These are phyloP conservation scores for Starmerella potacharoeniae DNA, from an alignment of 805 yeast species.

Conservation along the genomic window DNA sequence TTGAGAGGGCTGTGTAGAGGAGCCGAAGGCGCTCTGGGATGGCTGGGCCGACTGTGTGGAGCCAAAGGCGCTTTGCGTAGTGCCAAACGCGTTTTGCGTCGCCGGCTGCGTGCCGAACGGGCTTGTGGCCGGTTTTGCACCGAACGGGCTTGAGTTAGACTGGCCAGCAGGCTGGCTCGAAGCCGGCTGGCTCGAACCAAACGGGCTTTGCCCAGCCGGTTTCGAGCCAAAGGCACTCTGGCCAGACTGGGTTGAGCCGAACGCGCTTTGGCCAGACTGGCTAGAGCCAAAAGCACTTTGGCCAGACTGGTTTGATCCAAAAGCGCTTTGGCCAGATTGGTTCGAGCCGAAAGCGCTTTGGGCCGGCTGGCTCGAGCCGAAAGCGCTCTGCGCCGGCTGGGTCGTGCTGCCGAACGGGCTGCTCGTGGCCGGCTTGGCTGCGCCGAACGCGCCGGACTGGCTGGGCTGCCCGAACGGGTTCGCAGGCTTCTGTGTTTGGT, in stretches of 20 bases:
- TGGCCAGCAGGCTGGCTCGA: too few species aligned
- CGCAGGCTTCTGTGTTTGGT: neutral
- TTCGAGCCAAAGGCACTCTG: too few species aligned
- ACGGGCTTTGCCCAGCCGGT: too few species aligned
- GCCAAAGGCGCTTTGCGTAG: constrained; percentile 1
- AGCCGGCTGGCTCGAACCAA: too few species aligned
- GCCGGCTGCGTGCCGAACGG: too few species aligned
- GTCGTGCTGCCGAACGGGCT: neutral
- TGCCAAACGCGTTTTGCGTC: neutral
- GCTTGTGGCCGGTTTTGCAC: too few species aligned
- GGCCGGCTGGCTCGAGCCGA: neutral
- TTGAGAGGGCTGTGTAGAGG: neutral
- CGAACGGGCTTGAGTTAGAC: too few species aligned
- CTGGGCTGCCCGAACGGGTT: constrained; percentile 2
- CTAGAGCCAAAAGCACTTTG: too few species aligned
- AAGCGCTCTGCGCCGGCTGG: neutral
- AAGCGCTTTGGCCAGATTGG: neutral
- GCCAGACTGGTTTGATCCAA: neutral
- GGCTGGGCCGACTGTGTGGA: neutral
- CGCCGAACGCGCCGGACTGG: neutral
- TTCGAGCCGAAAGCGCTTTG: neutral
- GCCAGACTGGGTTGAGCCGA: too few species aligned
- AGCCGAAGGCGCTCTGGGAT: neutral
- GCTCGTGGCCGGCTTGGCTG: neutral
- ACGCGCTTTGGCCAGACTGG: too few species aligned